phyloP scores from a whole-genome alignment of 108 stramenopile species.

The Nitzschia inconspicua region DNA sequence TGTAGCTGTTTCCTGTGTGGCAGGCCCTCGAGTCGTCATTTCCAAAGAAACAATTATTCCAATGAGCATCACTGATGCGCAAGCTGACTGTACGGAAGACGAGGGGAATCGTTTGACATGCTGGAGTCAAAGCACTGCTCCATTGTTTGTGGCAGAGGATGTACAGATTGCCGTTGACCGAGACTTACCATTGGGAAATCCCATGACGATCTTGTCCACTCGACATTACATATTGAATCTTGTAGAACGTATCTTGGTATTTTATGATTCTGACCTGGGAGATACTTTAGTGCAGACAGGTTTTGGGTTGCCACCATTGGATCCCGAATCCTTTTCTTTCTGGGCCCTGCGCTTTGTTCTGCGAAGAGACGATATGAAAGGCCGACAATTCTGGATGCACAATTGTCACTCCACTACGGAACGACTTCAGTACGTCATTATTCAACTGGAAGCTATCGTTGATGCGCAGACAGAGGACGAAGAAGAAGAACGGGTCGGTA shows the following conservation, averaged over 20 bases:
- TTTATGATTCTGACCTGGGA: constrained; percentile 1
- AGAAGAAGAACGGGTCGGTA: too few relatives aligned
- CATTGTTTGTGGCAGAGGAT: too few relatives aligned
- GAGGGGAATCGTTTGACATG: too few relatives aligned
- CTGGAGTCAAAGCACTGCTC: too few relatives aligned
- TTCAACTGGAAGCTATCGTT: constrained; percentile 1
- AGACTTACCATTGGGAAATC: background rate
- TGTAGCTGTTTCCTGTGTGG: too few relatives aligned
- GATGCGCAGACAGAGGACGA: background rate
- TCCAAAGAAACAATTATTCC: too few relatives aligned
- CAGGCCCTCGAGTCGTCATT: too few relatives aligned
- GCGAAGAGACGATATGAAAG: background rate
- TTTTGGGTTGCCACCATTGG: constrained; percentile 15
- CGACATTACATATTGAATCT: constrained; percentile 4
- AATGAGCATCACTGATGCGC: too few relatives aligned
- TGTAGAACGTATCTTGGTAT: background rate
- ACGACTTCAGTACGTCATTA: background rate
- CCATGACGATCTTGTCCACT: background rate
- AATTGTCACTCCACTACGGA: background rate
- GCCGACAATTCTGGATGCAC: background rate
- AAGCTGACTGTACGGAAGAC: too few relatives aligned
- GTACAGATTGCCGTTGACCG: background rate
- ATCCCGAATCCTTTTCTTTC: constrained; percentile 17
- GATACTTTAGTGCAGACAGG: background rate
- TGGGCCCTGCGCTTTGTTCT: constrained; percentile 21